A percentile compares a stretch with the other conserved stretches of the same genome.
These are phyloP conservation scores for Oldenlandia corymbosa DNA, from an alignment of 257 asterid species.

Conservation along the genomic window DNA sequence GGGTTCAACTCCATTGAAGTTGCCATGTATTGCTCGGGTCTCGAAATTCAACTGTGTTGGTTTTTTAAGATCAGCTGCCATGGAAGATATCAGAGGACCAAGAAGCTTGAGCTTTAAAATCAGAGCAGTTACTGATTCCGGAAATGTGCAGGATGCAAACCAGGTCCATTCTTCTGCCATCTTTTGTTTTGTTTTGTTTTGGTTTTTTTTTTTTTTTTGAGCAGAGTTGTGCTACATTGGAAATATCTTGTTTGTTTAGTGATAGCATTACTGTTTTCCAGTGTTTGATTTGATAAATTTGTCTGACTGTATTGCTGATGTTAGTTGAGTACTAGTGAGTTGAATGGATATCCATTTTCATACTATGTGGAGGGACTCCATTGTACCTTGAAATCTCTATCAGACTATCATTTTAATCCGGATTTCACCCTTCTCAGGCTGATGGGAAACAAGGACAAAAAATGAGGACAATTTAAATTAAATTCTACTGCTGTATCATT, in stretches of 20 bases:
- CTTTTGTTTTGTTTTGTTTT: background rate
- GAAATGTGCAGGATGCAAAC: constrained; percentile 8
- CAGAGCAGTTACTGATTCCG: constrained; percentile 7
- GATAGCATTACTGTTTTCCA: background rate
- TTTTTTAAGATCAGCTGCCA: background rate
- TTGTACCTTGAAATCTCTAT: background rate
- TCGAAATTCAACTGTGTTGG: background rate
- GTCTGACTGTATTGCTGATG: background rate
- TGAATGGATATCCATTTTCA: background rate
- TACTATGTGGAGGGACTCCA: background rate
- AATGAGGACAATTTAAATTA: background rate
- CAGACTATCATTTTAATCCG: background rate
- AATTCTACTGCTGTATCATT: background rate
- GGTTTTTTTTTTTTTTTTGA: too few relatives aligned
- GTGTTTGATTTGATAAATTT: background rate
- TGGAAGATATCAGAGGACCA: background rate
- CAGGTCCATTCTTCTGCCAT: background rate
- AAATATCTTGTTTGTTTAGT: background rate
- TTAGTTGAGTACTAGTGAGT: background rate
- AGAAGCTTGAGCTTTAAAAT: background rate
- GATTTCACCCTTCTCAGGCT: background rate
- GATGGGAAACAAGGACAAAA: too few relatives aligned
- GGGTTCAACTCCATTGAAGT: constrained; percentile 4
- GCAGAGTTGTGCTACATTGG: background rate
- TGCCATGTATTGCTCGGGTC: constrained; percentile 2